Percentiles rank a stretch among this genome's conserved stretches.
phyloP scores from a whole-genome alignment of 257 asterid genomes.

The Ophiorrhiza pumila region DNA sequence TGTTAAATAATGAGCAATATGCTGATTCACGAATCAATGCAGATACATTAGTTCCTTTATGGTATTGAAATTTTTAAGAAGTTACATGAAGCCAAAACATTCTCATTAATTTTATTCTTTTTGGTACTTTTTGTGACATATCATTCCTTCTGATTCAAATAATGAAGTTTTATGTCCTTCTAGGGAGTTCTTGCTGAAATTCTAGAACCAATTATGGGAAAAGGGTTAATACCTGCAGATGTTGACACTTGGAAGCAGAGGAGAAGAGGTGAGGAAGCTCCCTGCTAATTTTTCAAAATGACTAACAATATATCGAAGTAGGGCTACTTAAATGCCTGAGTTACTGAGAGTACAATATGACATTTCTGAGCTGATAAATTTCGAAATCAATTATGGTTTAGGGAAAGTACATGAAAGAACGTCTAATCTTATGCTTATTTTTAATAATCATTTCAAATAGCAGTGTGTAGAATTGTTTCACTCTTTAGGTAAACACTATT shows the following conservation, averaged over 20 bases:
- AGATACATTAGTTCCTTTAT: background rate
- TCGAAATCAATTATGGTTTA: background rate
- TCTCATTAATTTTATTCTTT: background rate
- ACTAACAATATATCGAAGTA: background rate
- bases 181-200: conserved; percentile 99
- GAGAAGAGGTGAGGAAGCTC: conserved; percentile 64
- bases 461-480: background rate
- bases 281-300: background rate
- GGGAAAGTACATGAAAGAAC: background rate
- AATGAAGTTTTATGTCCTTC: conserved; percentile 14
- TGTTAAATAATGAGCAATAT: background rate
- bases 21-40: background rate
- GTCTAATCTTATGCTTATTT: background rate
- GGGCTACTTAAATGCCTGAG: background rate
- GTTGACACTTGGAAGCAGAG: conserved; percentile 96
- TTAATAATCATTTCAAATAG: background rate
- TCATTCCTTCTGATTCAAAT: conserved; percentile 6
- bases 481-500: background rate
- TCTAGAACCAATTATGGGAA: conserved; percentile 98
- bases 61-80: background rate
- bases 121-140: background rate
- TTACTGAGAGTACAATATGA: background rate
- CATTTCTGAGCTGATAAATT: background rate
- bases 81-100: background rate
- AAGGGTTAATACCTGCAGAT: conserved; percentile 98